Evolutionary conservation across 768 basidiomycete species (phyloP).

Genomic region (Mycena rosella): DNA sequence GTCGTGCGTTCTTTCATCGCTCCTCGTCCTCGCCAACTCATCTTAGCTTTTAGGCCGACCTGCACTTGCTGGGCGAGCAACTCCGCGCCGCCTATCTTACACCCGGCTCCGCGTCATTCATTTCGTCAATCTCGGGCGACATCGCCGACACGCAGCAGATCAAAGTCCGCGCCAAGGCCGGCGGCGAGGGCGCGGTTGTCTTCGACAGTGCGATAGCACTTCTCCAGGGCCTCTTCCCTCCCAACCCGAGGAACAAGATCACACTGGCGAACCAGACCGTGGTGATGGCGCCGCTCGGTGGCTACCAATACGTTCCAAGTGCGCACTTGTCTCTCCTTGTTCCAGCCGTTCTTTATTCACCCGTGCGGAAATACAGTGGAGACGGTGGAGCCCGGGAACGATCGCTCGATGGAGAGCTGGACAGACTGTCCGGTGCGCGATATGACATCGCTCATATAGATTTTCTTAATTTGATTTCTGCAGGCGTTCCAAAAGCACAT

Average conservation of each 20-base stretch:
- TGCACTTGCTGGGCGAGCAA: no score
- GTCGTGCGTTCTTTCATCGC: no score
- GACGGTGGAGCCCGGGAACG: no score
- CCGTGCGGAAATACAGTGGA: no score
- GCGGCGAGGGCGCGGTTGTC: no score
- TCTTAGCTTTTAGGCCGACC: no score
- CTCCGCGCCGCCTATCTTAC: conserved; percentile 68
- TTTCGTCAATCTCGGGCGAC: no score
- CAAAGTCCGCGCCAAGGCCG: no score
- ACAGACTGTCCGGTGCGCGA: conserved; percentile 65
- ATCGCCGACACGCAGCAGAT: no score
- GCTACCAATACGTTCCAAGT: conserved; percentile 92
- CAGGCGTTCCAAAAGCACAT: conserved; percentile 64
- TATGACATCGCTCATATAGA: conserved; percentile 36
- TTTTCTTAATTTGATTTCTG: no score
- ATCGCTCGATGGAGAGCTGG: conserved; percentile 89
- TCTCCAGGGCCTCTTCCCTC: conserved; percentile 89
- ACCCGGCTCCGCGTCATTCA: conserved; percentile 40
- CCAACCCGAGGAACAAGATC: conserved; percentile 78
- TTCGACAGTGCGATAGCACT: conserved; percentile 84
- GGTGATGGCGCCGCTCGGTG: conserved; percentile 80
- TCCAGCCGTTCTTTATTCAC: neutral
- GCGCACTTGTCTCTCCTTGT: conserved; percentile 31
- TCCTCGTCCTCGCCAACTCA: conserved; percentile 22
- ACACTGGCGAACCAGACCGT: conserved; percentile 85